phyloP scores from a whole-genome alignment of 352 stramenopile species.

The Phytopythium cucurbitacearum region DNA sequence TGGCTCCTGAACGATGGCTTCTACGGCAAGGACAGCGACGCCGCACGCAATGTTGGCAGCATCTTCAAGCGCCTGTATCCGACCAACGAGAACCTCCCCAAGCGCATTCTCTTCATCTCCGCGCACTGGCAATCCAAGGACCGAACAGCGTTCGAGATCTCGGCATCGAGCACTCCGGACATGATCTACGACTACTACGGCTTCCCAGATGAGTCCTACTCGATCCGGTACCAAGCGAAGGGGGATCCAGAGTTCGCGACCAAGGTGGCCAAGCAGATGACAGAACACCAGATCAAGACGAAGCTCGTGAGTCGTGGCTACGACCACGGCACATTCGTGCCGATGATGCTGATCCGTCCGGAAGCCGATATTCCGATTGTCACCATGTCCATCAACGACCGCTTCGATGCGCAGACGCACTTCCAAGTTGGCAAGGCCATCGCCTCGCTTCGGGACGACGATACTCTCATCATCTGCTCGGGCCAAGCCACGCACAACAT shows the following conservation, averaged over 20 bases:
- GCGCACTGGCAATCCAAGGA: constrained; percentile 81
- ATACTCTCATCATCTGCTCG: constrained; percentile 73
- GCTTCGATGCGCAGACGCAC: constrained; percentile 30
- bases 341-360: constrained; percentile 86
- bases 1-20: constrained; percentile 41
- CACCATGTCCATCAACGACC: constrained; percentile 59
- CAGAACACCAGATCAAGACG: constrained; percentile 36
- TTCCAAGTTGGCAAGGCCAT: constrained; percentile 54
- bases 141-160: constrained; percentile 38
- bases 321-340: constrained; percentile 93
- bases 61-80: constrained; percentile 38
- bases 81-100: constrained; percentile 33
- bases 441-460: constrained; percentile 46
- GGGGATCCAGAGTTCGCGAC: constrained; percentile 64
- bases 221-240: constrained; percentile 78
- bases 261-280: constrained; percentile 59
- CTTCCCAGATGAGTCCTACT: constrained; percentile 84
- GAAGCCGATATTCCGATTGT: constrained; percentile 87
- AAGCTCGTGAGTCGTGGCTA: constrained; percentile 59
- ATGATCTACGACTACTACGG: constrained; percentile 91
- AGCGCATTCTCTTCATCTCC: constrained; percentile 80
- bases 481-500: constrained; percentile 45
- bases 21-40: constrained; percentile 22
- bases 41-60: constrained; percentile 13
- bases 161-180: constrained; percentile 32